Conservation (phyloP, 1,284 basidiomycete species). For the Ganoderma lingzhi region DNA sequence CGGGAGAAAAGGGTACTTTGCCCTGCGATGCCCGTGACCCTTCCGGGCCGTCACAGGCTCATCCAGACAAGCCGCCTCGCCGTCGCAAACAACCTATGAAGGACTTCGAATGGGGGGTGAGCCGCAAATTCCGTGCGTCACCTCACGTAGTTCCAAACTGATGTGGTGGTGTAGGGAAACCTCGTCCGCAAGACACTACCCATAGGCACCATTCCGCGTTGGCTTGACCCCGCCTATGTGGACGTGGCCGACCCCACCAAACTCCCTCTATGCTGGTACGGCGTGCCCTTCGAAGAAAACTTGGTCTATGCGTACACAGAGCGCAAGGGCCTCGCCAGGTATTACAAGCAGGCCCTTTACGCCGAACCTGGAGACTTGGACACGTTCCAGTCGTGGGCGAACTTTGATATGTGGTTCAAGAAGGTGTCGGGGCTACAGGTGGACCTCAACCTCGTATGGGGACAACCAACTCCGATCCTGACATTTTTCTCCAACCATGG, state of each 20-base stretch:
- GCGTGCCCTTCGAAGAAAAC: background rate
- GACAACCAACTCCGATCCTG: background rate
- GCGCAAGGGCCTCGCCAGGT: background rate
- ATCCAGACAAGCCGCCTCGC: background rate
- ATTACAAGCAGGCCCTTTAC: background rate
- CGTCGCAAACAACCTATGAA: background rate
- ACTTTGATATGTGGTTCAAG: background rate
- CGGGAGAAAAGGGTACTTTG: background rate
- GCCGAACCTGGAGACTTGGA: background rate
- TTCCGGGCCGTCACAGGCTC: background rate
- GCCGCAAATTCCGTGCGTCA: no score
- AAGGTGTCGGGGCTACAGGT: background rate
- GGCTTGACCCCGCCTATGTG: background rate
- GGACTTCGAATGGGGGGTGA: background rate
- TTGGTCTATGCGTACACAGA: background rate
- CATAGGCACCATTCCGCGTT: background rate
- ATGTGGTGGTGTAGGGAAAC: background rate
- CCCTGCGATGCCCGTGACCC: background rate
- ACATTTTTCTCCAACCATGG: background rate
- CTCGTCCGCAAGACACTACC: background rate
- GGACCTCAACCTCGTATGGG: background rate
- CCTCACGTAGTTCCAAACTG: background rate
- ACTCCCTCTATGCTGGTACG: constrained; percentile 2
- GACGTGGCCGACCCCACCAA: background rate
- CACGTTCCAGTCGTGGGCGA: background rate